These are phyloP conservation scores for Coelastrella sp. DNA, from an alignment of 139 green algal species.

Conservation along the genomic window DNA sequence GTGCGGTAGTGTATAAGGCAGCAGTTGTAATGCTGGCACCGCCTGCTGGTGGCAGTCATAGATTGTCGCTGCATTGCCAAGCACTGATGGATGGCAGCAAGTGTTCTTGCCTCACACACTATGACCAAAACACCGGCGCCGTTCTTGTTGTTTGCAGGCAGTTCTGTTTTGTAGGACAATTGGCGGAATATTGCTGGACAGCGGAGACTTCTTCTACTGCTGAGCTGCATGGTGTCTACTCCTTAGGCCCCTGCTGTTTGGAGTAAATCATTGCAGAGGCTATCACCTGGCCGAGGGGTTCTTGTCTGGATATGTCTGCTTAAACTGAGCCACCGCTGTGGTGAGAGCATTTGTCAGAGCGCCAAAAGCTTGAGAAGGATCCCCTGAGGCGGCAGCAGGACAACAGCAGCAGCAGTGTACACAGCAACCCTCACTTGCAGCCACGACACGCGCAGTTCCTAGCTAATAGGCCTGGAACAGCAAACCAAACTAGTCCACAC, in stretches of 20 bases:
- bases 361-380: conserved; percentile 67
- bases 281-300: conserved; percentile 59
- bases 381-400: conserved; percentile 22
- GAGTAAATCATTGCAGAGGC: background rate
- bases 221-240: background rate
- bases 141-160: background rate
- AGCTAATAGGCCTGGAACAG: background rate
- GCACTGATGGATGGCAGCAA: background rate
- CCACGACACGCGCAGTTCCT: background rate
- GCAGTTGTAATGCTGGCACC: no score
- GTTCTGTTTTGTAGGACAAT: background rate
- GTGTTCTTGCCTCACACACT: no score
- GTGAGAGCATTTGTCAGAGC: conserved; percentile 72
- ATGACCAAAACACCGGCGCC: no score
- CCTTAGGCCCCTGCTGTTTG: background rate
- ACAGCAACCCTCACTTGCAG: background rate
- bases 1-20: no score
- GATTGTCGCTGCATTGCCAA: background rate
- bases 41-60: background rate
- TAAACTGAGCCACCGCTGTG: conserved; percentile 58
- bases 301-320: conserved; percentile 49
- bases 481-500: background rate
- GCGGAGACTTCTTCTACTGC: background rate
- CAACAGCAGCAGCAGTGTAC: background rate
- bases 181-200: no score